phyloP scores from a whole-genome alignment of 805 yeast genomes.

The Candida namnaoensis region DNA sequence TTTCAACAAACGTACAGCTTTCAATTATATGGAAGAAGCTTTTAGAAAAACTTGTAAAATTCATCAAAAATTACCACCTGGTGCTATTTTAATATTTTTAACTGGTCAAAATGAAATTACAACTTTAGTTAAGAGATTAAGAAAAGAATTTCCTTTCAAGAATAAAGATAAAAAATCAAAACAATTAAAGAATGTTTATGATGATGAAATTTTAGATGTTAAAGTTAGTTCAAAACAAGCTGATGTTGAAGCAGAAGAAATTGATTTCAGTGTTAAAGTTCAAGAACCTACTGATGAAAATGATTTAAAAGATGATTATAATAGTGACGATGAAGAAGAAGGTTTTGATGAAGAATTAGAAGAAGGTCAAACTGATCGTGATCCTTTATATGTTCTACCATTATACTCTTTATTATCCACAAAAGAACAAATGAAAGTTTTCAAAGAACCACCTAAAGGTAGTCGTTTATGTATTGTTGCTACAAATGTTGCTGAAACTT shows the following conservation, averaged over 20 bases:
- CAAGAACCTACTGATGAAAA: conserved; percentile 23
- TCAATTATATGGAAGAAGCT: conserved; percentile 80
- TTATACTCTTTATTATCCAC: conserved; percentile 92
- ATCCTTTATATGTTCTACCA: conserved; percentile 87
- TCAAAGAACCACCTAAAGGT: conserved; percentile 77
- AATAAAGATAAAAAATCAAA: conserved; percentile 14
- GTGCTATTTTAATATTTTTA: conserved; percentile 84
- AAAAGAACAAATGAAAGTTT: conserved; percentile 88
- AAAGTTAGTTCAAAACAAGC: conserved; percentile 49
- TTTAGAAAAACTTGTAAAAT: conserved; percentile 79
- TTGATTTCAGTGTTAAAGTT: conserved; percentile 56
- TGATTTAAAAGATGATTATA: conserved; percentile 27
- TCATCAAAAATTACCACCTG: conserved; percentile 81
- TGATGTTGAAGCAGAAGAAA: conserved; percentile 79
- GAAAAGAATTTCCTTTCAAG: conserved; percentile 58
- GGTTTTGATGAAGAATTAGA: conserved; percentile 64
- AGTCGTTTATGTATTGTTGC: conserved; percentile 88
- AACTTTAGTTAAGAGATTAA: conserved; percentile 59
- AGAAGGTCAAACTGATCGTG: conserved; percentile 60
- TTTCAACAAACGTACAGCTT: conserved; percentile 73
- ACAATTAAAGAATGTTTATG: conserved; percentile 15
- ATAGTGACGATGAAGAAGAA: conserved; percentile 31
- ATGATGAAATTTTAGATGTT: conserved; percentile 31
- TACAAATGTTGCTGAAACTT: conserved; percentile 96
- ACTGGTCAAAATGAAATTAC: conserved; percentile 94